These are phyloP conservation scores for Colletotrichum lupini DNA, from an alignment of 2,329 filamentous ascomycete species.

Conservation along the genomic window DNA sequence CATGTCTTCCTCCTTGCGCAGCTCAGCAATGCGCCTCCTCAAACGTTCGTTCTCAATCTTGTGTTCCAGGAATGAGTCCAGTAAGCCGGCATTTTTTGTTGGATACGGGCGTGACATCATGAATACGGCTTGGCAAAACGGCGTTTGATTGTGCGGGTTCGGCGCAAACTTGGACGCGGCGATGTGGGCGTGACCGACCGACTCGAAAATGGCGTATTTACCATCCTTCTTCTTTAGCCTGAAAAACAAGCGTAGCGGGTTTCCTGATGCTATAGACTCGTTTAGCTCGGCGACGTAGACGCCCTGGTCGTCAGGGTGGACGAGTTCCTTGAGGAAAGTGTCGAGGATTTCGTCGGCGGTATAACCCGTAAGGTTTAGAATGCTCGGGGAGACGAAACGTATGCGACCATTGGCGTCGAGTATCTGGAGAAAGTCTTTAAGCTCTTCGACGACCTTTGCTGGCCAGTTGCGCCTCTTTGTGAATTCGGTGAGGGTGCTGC, in stretches of 20 bases:
- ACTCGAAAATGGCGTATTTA: conserved; percentile 84
- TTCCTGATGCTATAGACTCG: conserved; percentile 86
- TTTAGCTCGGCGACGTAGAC: conserved; percentile 90
- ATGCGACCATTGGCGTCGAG: conserved; percentile 87
- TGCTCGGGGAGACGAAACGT: conserved; percentile 86
- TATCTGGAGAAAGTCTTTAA: conserved; percentile 90
- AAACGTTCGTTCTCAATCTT: conserved; percentile 96
- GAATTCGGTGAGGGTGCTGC: conserved; percentile 66
- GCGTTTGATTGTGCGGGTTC: conserved; percentile 71
- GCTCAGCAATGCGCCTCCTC: conserved; percentile 83
- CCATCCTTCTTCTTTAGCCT: conserved; percentile 81
- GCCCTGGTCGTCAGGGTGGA: conserved; percentile 86
- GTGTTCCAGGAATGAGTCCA: conserved; percentile 95
- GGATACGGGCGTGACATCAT: conserved; percentile 93
- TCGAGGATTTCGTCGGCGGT: conserved; percentile 76
- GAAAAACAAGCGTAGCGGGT: conserved; percentile 85
- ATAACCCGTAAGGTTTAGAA: conserved; percentile 80
- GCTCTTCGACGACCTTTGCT: conserved; percentile 87
- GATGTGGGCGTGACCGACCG: conserved; percentile 92
- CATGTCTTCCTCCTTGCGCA: conserved; percentile 86
- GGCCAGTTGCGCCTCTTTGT: conserved; percentile 81
- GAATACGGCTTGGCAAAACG: conserved; percentile 89
- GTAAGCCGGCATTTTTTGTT: conserved; percentile 83
- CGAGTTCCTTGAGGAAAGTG: conserved; percentile 80
- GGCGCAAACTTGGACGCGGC: conserved; percentile 74